Evolutionary conservation across 1,284 basidiomycete genomes (phyloP), one percentile per base, ranked within the genome.

Genomic region (Heterobasidion annosum): DNA sequence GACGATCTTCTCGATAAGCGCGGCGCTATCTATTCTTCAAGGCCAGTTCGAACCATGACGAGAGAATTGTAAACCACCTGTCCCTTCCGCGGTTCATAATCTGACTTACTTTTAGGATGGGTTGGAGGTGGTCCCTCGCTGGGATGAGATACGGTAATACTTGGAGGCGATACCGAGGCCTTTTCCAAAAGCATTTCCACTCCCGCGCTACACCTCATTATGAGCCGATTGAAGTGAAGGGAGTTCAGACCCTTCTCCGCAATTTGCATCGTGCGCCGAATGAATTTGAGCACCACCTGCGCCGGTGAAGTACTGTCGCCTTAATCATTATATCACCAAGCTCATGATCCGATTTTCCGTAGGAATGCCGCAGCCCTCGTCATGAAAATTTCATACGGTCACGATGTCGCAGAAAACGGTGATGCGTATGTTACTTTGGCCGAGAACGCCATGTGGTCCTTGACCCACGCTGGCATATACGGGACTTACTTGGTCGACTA

Each of bases 111-210:
- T 25, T 48, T 58, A 79, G 78, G 43, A 76, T 78, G 60, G 75
- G 76, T 6, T 77, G 72, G 69, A 67, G 73, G 57, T 77, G 74
- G 73, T 61, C 77, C 0, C 76, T 78, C 62, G 74, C 75, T 3
- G 68, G 71, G 15, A 73, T 73, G 71, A 62, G 63, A 10, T 77
- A 74, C 49, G 71, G 70, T 16, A 54, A 56, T 12, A 62, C 61
- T 40, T 78, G 75, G 75, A 69, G 67, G 61, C 63, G 66, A 16
- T 75, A 78, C 58, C 68, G 76, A 45, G 65, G 66, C 1, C 63
- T 78, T 19, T 77, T 78, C 53, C 69, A 73, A 50, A 70, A 73
- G 48, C 69, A 78, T 62, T 75, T 78, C 57, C 68, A 66, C 49
- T 59, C 65, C 10, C 67, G 58, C 42, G 58, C 64, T 18, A 56